Percentiles rank a stretch among this genome's conserved stretches.
Conservation (phyloP, 2,329 filamentous ascomycete genomes). For the Macrophomina phaseolina region DNA sequence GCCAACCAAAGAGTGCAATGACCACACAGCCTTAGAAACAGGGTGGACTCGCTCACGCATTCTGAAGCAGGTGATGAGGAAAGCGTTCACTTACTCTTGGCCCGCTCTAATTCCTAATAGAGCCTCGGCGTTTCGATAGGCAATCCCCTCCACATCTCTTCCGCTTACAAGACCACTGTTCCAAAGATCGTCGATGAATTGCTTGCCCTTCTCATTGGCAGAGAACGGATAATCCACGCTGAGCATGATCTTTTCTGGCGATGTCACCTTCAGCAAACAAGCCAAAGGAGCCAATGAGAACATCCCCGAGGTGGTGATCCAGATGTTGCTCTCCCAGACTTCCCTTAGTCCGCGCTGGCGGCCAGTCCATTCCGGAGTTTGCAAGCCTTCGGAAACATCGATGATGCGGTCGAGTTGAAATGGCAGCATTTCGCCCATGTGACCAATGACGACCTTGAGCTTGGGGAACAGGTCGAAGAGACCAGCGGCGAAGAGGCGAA, state of each 20-base stretch:
- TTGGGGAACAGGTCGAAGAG: conserved; percentile 51
- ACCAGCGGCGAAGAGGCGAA: conserved; percentile 50
- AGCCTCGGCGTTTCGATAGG: conserved; percentile 57
- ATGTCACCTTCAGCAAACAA: conserved; percentile 48
- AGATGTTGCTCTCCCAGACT: conserved; percentile 52
- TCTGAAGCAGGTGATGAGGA: not conserved
- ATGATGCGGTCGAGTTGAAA: conserved; percentile 48
- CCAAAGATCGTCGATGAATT: conserved; percentile 56
- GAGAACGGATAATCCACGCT: conserved; percentile 51
- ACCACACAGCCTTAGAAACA: too few relatives aligned
- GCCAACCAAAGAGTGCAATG: too few relatives aligned
- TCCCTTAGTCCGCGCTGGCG: conserved; percentile 37
- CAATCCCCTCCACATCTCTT: conserved; percentile 57
- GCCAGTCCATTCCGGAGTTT: conserved; percentile 38
- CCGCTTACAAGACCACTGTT: conserved; percentile 56
- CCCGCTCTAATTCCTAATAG: conserved; percentile 28
- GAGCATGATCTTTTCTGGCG: conserved; percentile 49
- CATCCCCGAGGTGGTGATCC: conserved; percentile 51
- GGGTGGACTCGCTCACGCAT: too few relatives aligned
- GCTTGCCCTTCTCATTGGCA: conserved; percentile 53
- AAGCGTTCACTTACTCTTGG: conserved; percentile 15
- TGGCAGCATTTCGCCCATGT: conserved; percentile 53
- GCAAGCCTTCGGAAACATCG: conserved; percentile 53
- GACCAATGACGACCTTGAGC: conserved; percentile 52
- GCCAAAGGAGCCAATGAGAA: conserved; percentile 55